Evolutionary conservation across 345 rosid species (phyloP), one percentile per base, ranked within the genome.

Genomic region (Populus ilicifolia): DNA sequence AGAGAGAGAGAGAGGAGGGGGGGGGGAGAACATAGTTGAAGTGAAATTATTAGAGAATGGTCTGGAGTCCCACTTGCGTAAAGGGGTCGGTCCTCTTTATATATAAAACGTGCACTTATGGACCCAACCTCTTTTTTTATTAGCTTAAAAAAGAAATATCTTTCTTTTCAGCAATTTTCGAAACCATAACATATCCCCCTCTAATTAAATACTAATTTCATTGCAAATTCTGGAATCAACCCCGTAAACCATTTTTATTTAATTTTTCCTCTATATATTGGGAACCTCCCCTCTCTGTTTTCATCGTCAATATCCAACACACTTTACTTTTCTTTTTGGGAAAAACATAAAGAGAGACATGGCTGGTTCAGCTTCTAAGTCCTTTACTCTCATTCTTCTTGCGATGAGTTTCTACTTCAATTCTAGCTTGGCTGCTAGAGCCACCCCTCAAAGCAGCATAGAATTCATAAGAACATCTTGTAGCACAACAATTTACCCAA

Each of bases 401-500:
- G 27, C 85, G 4, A 8, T 81, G 21, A 46, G 25, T 72, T 72
- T 69, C 48, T 74, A 7, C 70, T 44, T 79, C 39, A 72, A 72
- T 62, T 70, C 78, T 8, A 64, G 48, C 77, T 80, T 82, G 2
- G 89, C 89, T 11, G 67, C 78, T 0, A 77, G 88, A 68, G 56
- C 75, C 35, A 27, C 74, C 67, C 68, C 71, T 30, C 61, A 64
- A 50, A 62, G 80, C 38, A 77, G 67, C 87, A 83, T 84, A 2
- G 88, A 87, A 77, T 94, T 92, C 79, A 88, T 92, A 59, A 86
- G 66, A 78, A 83, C 88, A 38, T 89, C 90, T 9, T 94, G 97
- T 74, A 78, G 77, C 7, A 78, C 80, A 74, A 90, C 98, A 64
- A 86, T 78, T 12, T 94, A 91, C 66, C 97, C 92, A 50, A 69